phyloP scores from a whole-genome alignment of 1,139 yeast species.

The Scheffersomyces cryptocercus region DNA sequence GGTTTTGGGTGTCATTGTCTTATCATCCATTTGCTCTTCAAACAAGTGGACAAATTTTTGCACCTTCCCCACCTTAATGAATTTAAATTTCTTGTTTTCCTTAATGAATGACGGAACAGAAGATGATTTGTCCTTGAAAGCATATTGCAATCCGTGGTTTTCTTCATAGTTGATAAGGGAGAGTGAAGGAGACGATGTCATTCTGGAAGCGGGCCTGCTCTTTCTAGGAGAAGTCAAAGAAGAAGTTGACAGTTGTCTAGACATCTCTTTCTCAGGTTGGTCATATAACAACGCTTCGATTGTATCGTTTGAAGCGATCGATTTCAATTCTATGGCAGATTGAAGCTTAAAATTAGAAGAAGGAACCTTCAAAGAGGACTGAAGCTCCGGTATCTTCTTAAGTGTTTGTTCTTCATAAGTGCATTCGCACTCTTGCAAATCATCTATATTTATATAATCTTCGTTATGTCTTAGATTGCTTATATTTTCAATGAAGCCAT shows the following conservation, averaged over 20 bases:
- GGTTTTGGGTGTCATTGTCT: conserved; percentile 4
- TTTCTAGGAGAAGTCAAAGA: conserved; percentile 21
- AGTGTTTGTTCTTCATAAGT: conserved; percentile 12
- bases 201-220: conserved; percentile 14
- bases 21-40: conserved; percentile 31
- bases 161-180: conserved; percentile 21
- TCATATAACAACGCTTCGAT: background rate
- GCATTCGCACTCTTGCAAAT: conserved; percentile 14
- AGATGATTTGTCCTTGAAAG: conserved; percentile 30
- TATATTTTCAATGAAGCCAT: conserved; percentile 25
- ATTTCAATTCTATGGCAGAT: background rate
- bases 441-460: conserved; percentile 11
- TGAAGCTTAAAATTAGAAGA: conserved; percentile 4
- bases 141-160: conserved; percentile 30
- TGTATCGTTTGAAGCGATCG: background rate
- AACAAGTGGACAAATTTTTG: conserved; percentile 49
- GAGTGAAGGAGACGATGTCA: conserved; percentile 22
- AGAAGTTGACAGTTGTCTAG: conserved; percentile 6
- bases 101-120: conserved; percentile 43
- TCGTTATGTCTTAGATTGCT: conserved; percentile 39
- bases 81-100: conserved; percentile 46
- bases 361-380: no score
- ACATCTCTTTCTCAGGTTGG: background rate
- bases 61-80: conserved; percentile 50
- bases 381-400: conserved; percentile 3